A percentile compares a stretch with the other conserved stretches of the same genome.
These are phyloP conservation scores for Strigomonas galati DNA, from an alignment of 208 protist species.

Conservation along the genomic window DNA sequence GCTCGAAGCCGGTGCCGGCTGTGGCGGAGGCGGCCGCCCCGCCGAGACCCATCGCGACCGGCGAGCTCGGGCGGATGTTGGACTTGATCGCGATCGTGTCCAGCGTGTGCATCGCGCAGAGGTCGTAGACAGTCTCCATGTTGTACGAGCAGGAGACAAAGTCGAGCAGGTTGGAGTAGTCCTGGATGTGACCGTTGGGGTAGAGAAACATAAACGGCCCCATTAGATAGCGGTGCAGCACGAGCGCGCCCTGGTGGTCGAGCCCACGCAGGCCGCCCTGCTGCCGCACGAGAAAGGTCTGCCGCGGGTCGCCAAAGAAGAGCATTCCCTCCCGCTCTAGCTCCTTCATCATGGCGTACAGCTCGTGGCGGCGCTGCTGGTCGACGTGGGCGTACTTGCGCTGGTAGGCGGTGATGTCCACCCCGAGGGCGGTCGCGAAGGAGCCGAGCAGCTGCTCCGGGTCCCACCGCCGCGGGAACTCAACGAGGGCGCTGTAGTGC, in stretches of 20 bases:
- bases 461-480: constrained; percentile 80
- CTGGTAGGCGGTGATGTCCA: constrained; percentile 57
- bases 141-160: constrained; percentile 90
- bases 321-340: constrained; percentile 82
- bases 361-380: constrained; percentile 55
- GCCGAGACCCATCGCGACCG: constrained; percentile 78
- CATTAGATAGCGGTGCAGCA: constrained; percentile 82
- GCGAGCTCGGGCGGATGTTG: constrained; percentile 73
- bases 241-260: constrained; percentile 83
- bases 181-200: constrained; percentile 85
- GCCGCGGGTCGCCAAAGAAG: constrained; percentile 69
- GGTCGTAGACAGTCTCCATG: constrained; percentile 91
- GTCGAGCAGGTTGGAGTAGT: constrained; percentile 88
- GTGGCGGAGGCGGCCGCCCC: constrained; percentile 74
- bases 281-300: constrained; percentile 83
- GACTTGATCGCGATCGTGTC: constrained; percentile 74
- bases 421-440: constrained; percentile 52
- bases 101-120: constrained; percentile 82
- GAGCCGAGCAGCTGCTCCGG: constrained; percentile 51
- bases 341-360: constrained; percentile 76
- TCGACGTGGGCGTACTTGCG: constrained; percentile 49
- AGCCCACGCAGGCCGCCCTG: constrained; percentile 78
- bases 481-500: constrained; percentile 82
- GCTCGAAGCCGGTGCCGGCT: constrained; percentile 50
- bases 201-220: constrained; percentile 80